These are phyloP conservation scores for Phyllostachys edulis DNA, from an alignment of 176 grass and related monocot species.

Conservation along the genomic window DNA sequence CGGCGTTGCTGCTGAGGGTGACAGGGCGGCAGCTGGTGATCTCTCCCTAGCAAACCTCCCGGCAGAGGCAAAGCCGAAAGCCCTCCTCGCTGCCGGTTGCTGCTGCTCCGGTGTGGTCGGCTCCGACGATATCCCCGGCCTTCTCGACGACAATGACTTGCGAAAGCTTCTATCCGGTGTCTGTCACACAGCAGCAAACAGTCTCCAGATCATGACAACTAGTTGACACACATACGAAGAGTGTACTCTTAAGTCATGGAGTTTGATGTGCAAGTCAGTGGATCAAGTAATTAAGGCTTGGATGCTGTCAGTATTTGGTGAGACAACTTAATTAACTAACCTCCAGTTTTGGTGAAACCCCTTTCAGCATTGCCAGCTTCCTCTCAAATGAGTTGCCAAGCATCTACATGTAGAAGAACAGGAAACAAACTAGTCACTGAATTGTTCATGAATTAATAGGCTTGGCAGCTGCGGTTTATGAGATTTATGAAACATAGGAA, in stretches of 20 bases:
- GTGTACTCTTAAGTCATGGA: neutral
- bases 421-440: neutral
- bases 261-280: neutral
- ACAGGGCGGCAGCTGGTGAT: neutral
- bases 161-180: constrained; percentile 32
- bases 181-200: neutral
- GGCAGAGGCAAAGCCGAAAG: constrained; percentile 26
- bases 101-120: constrained; percentile 40
- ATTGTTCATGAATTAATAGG: neutral
- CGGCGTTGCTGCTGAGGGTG: neutral
- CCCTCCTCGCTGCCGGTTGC: neutral
- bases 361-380: constrained; percentile 72
- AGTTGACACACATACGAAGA: neutral
- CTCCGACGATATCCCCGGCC: neutral
- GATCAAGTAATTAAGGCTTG: neutral
- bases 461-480: neutral
- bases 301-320: neutral
- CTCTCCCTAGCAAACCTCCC: constrained; percentile 27
- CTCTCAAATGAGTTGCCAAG: constrained; percentile 88
- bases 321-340: constrained; percentile 26
- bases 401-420: constrained; percentile 47
- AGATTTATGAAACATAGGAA: neutral
- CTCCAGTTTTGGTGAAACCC: constrained; percentile 59
- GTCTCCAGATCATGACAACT: neutral
- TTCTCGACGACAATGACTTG: neutral